Percentiles rank a stretch among this genome's conserved stretches.
Conservation (phyloP, 108 stramenopile genomes). For the Cylindrotheca fusiformis region DNA sequence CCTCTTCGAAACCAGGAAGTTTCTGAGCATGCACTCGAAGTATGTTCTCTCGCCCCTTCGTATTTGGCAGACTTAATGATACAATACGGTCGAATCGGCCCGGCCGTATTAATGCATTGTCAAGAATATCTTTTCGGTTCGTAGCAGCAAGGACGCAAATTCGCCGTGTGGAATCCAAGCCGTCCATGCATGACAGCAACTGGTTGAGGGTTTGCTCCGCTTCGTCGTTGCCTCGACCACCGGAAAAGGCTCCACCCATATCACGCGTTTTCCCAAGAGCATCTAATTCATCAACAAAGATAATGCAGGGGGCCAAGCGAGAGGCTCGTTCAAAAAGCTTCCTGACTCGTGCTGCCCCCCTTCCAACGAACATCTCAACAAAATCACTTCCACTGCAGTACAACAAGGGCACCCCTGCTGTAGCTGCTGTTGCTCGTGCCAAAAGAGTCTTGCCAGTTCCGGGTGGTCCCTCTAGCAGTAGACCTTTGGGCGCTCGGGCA, state of each 20-base stretch:
- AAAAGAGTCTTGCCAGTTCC: conserved; percentile 79
- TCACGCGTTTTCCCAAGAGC: conserved; percentile 81
- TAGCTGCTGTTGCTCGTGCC: conserved; percentile 81
- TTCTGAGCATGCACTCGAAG: conserved; percentile 85
- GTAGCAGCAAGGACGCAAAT: conserved; percentile 89
- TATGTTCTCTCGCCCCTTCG: conserved; percentile 74
- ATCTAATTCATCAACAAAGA: conserved; percentile 90
- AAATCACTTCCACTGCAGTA: conserved; percentile 86
- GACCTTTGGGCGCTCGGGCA: conserved; percentile 80
- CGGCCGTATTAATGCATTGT: conserved; percentile 88
- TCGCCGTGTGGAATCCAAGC: conserved; percentile 62
- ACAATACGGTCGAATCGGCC: conserved; percentile 96
- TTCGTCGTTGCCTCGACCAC: conserved; percentile 74
- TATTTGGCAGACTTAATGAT: conserved; percentile 76
- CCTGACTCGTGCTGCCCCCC: conserved; percentile 90
- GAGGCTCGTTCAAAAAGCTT: conserved; percentile 78
- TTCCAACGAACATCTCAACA: conserved; percentile 85
- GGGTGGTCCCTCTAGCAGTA: conserved; percentile 68
- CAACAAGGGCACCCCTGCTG: conserved; percentile 81
- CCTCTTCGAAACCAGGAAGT: conserved; percentile 74
- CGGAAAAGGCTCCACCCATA: conserved; percentile 34
- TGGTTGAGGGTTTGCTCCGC: conserved; percentile 91
- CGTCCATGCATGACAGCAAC: conserved; percentile 86
- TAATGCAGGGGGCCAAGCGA: conserved; percentile 69
- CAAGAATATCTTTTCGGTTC: conserved; percentile 81